A percentile compares a stretch with the other conserved stretches of the same genome.
Conservation (phyloP, 768 basidiomycete species). For the Phanerochaete carnosa region DNA sequence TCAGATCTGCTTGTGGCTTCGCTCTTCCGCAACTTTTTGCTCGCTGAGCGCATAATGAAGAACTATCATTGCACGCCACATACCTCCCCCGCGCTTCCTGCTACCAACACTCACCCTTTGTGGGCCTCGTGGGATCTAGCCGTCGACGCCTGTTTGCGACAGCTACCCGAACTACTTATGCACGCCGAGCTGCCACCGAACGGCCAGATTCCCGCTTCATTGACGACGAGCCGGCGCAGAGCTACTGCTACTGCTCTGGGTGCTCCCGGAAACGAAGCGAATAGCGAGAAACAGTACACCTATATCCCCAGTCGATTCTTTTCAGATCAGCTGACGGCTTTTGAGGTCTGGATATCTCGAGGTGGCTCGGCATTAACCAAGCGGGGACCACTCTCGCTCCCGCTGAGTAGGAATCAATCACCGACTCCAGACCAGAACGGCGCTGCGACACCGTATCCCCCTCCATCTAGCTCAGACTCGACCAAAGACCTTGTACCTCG, state of each 20-base stretch:
- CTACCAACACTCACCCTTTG: slow-evolving; percentile 94
- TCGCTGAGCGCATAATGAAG: slow-evolving; percentile 98
- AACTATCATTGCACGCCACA: slow-evolving; percentile 96
- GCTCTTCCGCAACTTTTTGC: slow-evolving; percentile 93
- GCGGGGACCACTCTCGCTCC: slow-evolving; percentile 71
- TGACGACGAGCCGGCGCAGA: slow-evolving; percentile 22
- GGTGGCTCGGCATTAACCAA: slow-evolving; percentile 83
- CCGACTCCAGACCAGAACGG: slow-evolving; percentile 12
- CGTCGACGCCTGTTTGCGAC: slow-evolving; percentile 89
- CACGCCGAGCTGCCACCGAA: slow-evolving; percentile 22
- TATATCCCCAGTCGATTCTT: slow-evolving; percentile 93
- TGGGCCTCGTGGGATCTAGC: slow-evolving; percentile 99
- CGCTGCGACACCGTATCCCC: slow-evolving; percentile 20
- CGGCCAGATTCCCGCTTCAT: slow-evolving; percentile 16
- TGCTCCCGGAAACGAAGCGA: slow-evolving; percentile 2
- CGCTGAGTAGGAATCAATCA: slow-evolving; percentile 38
- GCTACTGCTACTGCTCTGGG: slow-evolving; percentile 19
- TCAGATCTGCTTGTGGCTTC: slow-evolving; percentile 96
- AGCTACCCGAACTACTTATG: slow-evolving; percentile 80
- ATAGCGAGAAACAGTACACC: slow-evolving; percentile 49
- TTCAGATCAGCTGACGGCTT: slow-evolving; percentile 92
- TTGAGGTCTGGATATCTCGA: slow-evolving; percentile 97
- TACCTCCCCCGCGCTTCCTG: slow-evolving; percentile 85
- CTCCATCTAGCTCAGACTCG: slow-evolving; percentile 4
- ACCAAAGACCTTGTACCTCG: slow-evolving; percentile 63